phyloP scores from a whole-genome alignment of 768 basidiomycete species.

The Exidia glandulosa region DNA sequence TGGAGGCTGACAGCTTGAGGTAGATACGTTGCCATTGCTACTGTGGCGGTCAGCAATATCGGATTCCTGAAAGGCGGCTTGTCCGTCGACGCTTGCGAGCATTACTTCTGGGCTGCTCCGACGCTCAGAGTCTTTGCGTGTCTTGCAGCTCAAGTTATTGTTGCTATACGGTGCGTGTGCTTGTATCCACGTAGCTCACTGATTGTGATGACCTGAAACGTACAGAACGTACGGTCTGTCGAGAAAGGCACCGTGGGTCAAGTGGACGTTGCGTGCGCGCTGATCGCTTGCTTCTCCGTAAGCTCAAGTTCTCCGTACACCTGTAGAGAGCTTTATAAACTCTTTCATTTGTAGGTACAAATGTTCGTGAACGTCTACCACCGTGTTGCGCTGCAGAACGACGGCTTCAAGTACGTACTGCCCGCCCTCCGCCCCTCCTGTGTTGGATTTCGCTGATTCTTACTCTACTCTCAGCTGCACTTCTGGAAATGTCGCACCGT shows the following conservation, averaged over 20 bases:
- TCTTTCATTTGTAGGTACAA: neutral
- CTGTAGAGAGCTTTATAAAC: neutral
- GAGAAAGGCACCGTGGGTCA: neutral
- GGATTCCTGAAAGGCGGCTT: neutral
- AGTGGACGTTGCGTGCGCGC: neutral
- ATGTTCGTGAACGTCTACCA: neutral
- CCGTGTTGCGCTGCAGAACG: neutral
- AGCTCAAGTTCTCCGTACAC: too few species aligned
- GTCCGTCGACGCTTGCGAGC: neutral
- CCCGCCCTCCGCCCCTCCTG: neutral
- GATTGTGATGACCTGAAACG: neutral
- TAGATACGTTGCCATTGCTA: neutral
- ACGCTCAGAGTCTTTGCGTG: neutral
- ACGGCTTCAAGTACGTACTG: neutral
- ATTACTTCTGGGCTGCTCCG: neutral
- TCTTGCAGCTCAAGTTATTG: neutral
- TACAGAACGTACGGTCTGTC: neutral
- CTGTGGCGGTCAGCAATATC: neutral
- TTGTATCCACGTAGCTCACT: neutral
- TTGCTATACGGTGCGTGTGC: neutral
- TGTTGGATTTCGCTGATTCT: neutral
- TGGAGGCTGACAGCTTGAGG: neutral
- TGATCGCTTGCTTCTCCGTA: neutral
- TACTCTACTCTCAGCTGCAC: neutral
- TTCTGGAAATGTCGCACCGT: neutral